Evolutionary conservation across 352 stramenopile genomes (phyloP).

Genomic region (Elongisporangium prolatum): DNA sequence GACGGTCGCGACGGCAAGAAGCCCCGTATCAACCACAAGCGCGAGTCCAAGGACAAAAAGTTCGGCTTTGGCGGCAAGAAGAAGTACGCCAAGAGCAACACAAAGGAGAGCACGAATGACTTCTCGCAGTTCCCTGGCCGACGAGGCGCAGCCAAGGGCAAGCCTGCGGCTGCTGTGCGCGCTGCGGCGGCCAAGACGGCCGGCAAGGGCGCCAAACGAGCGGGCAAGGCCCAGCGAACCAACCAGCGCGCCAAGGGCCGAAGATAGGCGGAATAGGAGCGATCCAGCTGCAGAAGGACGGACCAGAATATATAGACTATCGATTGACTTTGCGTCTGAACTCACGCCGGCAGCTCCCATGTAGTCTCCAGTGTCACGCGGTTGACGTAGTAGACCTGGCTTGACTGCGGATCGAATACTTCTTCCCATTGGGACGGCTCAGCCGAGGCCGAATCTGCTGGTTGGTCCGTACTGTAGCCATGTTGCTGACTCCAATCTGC

Average conservation of each 20-base stretch:
- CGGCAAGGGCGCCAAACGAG: slow-evolving; percentile 46
- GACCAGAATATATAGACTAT: not conserved
- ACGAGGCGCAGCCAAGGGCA: slow-evolving; percentile 32
- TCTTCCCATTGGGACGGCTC: slow-evolving; percentile 38
- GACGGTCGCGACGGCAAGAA: slow-evolving; percentile 44
- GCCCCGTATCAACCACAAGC: slow-evolving; percentile 58
- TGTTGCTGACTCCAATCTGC: too few relatives aligned
- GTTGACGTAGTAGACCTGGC: slow-evolving; percentile 65
- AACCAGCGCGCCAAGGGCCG: slow-evolving; percentile 48
- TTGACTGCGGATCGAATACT: slow-evolving; percentile 50
- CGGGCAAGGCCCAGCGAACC: slow-evolving; percentile 46
- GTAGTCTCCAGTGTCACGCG: slow-evolving; percentile 48
- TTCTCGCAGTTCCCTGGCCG: slow-evolving; percentile 56
- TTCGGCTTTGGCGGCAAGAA: slow-evolving; percentile 84
- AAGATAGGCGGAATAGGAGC: slow-evolving; percentile 19
- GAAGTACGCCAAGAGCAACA: slow-evolving; percentile 71
- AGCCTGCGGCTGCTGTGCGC: slow-evolving; percentile 24
- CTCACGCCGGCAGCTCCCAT: slow-evolving; percentile 29
- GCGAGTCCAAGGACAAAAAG: slow-evolving; percentile 77
- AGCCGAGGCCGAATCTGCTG: not conserved
- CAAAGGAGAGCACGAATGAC: slow-evolving; percentile 79
- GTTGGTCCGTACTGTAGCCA: not conserved
- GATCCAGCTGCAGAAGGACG: too few relatives aligned
- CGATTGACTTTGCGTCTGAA: too few relatives aligned
- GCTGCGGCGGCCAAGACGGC: slow-evolving; percentile 15